Evolutionary conservation across 2,329 filamentous ascomycete genomes (phyloP).

Genomic region (Apiospora kogelbergensis): DNA sequence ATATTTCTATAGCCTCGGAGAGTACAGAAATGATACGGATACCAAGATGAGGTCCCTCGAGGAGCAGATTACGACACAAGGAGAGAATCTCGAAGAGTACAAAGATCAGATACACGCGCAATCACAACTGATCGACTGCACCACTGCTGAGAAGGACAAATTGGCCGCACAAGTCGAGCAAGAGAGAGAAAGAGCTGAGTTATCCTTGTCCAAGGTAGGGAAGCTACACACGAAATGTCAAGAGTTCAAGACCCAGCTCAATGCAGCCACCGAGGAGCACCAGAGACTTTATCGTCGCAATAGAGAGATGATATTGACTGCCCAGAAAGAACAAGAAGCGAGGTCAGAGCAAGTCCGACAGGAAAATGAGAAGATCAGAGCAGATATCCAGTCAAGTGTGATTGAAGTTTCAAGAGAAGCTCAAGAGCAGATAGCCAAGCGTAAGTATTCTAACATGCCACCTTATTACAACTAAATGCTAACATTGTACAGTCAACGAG

Average conservation of each 20-base stretch:
- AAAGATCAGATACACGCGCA: neutral
- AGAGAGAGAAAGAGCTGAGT: neutral
- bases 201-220: neutral
- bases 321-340: neutral
- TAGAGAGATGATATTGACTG: neutral
- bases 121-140: neutral
- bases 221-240: neutral
- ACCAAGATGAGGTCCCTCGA: neutral
- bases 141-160: neutral
- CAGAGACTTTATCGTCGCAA: slow-evolving; percentile 14
- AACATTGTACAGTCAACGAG: neutral
- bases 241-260: neutral
- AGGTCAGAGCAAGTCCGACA: neutral
- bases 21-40: neutral
- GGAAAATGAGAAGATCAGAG: neutral
- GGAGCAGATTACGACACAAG: neutral
- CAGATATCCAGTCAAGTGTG: neutral
- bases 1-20: neutral
- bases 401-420: neutral
- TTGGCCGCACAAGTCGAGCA: neutral
- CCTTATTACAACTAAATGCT: neutral
- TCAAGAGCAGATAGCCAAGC: neutral
- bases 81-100: neutral
- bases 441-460: neutral
- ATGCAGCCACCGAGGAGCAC: slow-evolving; percentile 8